A percentile compares a stretch with the other conserved stretches of the same genome.
phyloP scores from a whole-genome alignment of 257 asterid genomes.

The Nicotiana attenuata region DNA sequence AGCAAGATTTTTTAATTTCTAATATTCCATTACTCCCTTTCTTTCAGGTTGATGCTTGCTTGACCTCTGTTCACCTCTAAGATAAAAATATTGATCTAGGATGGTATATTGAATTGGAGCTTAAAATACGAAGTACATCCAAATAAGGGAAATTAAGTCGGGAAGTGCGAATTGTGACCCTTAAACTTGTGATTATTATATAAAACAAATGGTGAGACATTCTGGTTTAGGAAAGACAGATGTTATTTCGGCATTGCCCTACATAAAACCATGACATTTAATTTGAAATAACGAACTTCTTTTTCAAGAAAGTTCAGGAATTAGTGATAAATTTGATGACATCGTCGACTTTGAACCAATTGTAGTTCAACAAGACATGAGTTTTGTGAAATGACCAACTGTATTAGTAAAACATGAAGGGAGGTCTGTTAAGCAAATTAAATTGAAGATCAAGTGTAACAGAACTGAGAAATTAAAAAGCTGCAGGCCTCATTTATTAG shows the following conservation, averaged over 20 bases:
- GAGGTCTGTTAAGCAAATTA: not conserved
- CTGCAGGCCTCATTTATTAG: not conserved
- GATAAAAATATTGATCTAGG: not conserved
- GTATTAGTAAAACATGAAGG: not conserved
- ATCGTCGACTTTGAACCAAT: not conserved
- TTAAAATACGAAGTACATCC: not conserved
- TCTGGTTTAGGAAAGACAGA: not conserved
- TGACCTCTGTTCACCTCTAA: not conserved
- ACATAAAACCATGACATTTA: not conserved
- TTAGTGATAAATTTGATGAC: conserved; percentile 3
- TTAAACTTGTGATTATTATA: not conserved
- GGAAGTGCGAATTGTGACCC: not conserved
- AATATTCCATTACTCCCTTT: not conserved
- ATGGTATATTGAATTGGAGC: not conserved
- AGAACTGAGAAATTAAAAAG: not conserved
- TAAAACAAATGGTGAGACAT: not conserved
- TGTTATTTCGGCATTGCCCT: not conserved
- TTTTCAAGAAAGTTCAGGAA: not conserved
- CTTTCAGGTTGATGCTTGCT: not conserved
- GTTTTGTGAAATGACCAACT: not conserved
- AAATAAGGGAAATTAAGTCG: not conserved
- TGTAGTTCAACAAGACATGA: not conserved
- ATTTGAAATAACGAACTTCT: not conserved
- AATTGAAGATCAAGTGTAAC: not conserved
- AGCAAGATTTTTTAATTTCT: not conserved